Conservation (phyloP, 495 filamentous ascomycete species). For the Ramalina intermedia region DNA sequence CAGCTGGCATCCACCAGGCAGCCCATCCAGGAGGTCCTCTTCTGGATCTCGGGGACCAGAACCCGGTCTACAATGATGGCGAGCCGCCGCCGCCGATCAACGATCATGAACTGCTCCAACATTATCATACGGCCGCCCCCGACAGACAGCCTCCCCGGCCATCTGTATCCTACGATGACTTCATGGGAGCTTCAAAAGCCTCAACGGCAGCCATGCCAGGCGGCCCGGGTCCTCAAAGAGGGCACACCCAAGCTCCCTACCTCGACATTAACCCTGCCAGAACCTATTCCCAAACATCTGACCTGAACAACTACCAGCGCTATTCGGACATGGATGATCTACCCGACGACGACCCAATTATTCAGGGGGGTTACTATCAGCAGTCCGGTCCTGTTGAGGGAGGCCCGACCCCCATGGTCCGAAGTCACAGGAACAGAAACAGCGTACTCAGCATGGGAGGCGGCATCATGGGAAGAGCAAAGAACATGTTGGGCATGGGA, state of each 20-base stretch:
- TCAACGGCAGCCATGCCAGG: slow-evolving; percentile 34
- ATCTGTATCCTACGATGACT: slow-evolving; percentile 88
- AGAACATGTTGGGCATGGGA: slow-evolving; percentile 82
- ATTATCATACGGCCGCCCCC: slow-evolving; percentile 52
- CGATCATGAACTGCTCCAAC: slow-evolving; percentile 61
- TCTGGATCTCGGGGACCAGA: slow-evolving; percentile 58
- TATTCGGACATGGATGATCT: slow-evolving; percentile 80
- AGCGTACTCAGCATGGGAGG: slow-evolving; percentile 78
- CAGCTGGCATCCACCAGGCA: slow-evolving; percentile 42
- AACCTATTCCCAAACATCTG: slow-evolving; percentile 74
- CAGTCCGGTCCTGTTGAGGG: slow-evolving; percentile 37
- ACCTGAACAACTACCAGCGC: slow-evolving; percentile 69
- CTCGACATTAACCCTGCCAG: slow-evolving; percentile 25
- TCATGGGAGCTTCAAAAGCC: slow-evolving; percentile 53
- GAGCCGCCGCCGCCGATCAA: slow-evolving; percentile 54
- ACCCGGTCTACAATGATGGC: slow-evolving; percentile 56
- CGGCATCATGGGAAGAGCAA: slow-evolving; percentile 70
- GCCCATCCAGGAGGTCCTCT: slow-evolving; percentile 52
- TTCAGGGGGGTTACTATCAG: slow-evolving; percentile 51
- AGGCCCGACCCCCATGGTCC: slow-evolving; percentile 20
- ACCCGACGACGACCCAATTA: slow-evolving; percentile 58
- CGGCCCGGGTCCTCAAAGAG: slow-evolving; percentile 25
- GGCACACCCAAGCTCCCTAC: slow-evolving; percentile 31
- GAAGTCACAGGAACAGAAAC: slow-evolving; percentile 56
- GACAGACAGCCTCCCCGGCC: slow-evolving; percentile 52